phyloP scores from a whole-genome alignment of 805 yeast species.

The Wickerhamiella shivajii region DNA sequence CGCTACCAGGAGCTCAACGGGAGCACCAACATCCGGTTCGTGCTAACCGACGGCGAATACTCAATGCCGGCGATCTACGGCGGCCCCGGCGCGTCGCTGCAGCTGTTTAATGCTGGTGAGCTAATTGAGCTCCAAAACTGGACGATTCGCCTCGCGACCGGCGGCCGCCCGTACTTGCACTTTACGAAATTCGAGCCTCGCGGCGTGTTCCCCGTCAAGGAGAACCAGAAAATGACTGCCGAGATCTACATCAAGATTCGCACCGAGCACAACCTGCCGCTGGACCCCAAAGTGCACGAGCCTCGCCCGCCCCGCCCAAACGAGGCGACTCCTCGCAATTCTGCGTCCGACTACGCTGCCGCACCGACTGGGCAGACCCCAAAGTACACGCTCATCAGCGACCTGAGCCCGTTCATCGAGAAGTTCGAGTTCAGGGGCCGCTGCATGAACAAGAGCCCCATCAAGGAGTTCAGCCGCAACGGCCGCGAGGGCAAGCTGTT shows the following conservation, averaged over 20 bases:
- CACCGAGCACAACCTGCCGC: background rate
- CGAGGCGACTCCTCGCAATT: slow-evolving; percentile 1
- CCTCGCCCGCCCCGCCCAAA: background rate
- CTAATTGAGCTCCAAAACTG: slow-evolving; percentile 3
- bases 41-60: slow-evolving; percentile 6
- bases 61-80: background rate
- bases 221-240: background rate
- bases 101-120: slow-evolving; percentile 3
- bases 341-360: slow-evolving; percentile 1
- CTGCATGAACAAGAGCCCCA: slow-evolving; percentile 73
- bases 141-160: background rate
- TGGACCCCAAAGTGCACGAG: background rate
- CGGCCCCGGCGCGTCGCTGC: background rate
- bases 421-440: slow-evolving; percentile 90
- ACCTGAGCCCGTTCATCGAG: slow-evolving; percentile 74
- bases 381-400: slow-evolving; percentile 10
- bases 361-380: background rate
- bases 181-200: background rate
- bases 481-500: slow-evolving; percentile 84
- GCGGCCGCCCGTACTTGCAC: slow-evolving; percentile 2
- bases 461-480: slow-evolving; percentile 75
- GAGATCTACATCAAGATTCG: background rate
- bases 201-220: slow-evolving; percentile 1
- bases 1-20: no score
- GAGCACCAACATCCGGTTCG: slow-evolving; percentile 2